Base-by-base conservation (phyloP, 1,139 yeast genomes). In the Meyerozyma carpophila region DNA sequence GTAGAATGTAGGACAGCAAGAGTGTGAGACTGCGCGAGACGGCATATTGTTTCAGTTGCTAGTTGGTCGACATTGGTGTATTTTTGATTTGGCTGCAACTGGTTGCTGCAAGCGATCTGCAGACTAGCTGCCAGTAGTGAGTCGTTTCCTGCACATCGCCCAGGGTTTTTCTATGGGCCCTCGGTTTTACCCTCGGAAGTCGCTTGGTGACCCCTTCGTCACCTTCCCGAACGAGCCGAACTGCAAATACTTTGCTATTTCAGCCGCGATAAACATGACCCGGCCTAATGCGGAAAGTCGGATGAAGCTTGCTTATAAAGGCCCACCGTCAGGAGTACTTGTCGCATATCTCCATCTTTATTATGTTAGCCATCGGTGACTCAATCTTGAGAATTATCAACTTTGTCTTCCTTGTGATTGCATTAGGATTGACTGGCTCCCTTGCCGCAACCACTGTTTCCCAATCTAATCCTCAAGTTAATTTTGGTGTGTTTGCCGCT, bases 371-470 rank as follows among this genome's bases (percentile, higher is more conserved):
- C 46, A 79, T 83, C 59, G 84, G 88, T 59, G 95, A 87, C 66
- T 75, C 84, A 55, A 69, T 82, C 51, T 77, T 89, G 59, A 84
- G 97, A 74, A 72, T 70, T 41, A 59, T 82, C 47, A 85, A 89
- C 74, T 85, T 90, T 59, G 69, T 81, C 56, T 82, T 87, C 65
- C 78, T 90, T 52, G 81, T 82, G 45, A 77, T 90, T 60, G 79
- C 83, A 47, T 79, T 93, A 53, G 98, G 96, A 62, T 75, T 93
- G 59, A 79, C 93, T 50, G 95, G 89, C 51, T 83, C 94, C 11
- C 76, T 90, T 55, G 89, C 94, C 48, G 88, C 87, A 44, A 77
- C 84, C 49, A 81, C 84, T 50, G 60, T 66, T 44, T 50, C 49
- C 49, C 75, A 72, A 55, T 63, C 66, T 57, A 84, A 82, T 66